Percentiles rank a stretch among this genome's conserved stretches.
Conservation (phyloP, 192 early-diverging fungal genomes). For the Rhizophagus clarus region DNA sequence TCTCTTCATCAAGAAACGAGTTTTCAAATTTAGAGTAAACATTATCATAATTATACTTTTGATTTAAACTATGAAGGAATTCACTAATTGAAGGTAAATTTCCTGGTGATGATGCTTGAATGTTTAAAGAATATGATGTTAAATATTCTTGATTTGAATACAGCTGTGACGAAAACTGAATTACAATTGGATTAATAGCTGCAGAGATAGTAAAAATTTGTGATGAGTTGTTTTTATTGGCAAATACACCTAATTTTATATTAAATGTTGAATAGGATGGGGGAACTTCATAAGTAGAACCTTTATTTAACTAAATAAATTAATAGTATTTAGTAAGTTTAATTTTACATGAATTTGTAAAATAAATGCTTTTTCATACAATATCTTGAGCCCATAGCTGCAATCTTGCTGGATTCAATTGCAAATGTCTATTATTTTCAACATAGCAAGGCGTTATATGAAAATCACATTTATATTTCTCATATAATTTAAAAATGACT, state of each 20-base stretch:
- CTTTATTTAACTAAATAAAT: background rate
- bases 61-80: background rate
- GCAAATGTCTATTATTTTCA: background rate
- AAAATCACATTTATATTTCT: background rate
- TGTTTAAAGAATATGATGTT: too few relatives aligned
- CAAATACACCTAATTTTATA: background rate
- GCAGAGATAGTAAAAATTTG: background rate
- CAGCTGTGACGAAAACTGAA: too few relatives aligned
- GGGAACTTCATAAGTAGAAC: background rate
- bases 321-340: background rate
- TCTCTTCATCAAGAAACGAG: background rate
- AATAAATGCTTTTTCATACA: background rate
- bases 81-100: background rate
- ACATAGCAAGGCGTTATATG: background rate
- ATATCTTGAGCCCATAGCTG: background rate
- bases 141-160: too few relatives aligned
- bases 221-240: background rate
- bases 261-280: background rate
- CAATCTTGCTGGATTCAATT: background rate
- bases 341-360: background rate
- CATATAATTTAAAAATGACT: background rate
- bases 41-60: background rate
- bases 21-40: background rate
- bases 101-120: background rate
- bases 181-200: too few relatives aligned